Evolutionary conservation across 352 stramenopile genomes (phyloP), one percentile per base, ranked within the genome.

Genomic region (Pythium dissotocum): DNA sequence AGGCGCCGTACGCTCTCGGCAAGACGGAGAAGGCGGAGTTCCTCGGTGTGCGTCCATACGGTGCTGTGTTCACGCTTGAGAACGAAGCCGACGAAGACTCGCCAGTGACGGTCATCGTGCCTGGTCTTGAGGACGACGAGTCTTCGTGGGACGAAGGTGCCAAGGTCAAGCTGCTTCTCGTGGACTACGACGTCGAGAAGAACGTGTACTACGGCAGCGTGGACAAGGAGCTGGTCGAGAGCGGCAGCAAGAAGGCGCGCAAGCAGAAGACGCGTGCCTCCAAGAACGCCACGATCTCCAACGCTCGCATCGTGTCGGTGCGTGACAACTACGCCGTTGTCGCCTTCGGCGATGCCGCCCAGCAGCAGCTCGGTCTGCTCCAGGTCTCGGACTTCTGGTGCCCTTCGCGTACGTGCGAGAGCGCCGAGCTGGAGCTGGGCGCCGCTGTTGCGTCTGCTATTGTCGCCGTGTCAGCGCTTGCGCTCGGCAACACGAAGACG

Each of bases 131-230:
- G 0, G 63, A 80, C 51, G 67, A 78, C 18, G 70, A 72, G 6
- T 71, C 55, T 8, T 56, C 72, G 26, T 90, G 78, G 77, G 72
- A 83, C 54, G 83, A 94, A 70, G 82, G 82, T 38, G 74, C 88
- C 58, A 75, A 62, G 38, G 76, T 92, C 33, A 94, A 95, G 78
- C 46, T 97, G 49, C 61, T 91, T 14, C 74, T 95, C 2, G 85
- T 89, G 1, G 87, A 97, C 73, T 97, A 90, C 68, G 88, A 97
- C 65, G 90, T 90, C 53, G 89, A 88, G 32, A 97, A 95, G 77
- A 77, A 78, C 46, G 79, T 97, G 40, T 96, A 86, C 69, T 94
- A 86, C 51, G 89, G 77, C 10, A 62, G 71, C 26, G 67, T 78
- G 12, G 77, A 84, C 35, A 65, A 67, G 2, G 59, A 63, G n/a